These are phyloP conservation scores for Brassica juncea DNA, from an alignment of 345 rosid genomes.

Conservation along the genomic window DNA sequence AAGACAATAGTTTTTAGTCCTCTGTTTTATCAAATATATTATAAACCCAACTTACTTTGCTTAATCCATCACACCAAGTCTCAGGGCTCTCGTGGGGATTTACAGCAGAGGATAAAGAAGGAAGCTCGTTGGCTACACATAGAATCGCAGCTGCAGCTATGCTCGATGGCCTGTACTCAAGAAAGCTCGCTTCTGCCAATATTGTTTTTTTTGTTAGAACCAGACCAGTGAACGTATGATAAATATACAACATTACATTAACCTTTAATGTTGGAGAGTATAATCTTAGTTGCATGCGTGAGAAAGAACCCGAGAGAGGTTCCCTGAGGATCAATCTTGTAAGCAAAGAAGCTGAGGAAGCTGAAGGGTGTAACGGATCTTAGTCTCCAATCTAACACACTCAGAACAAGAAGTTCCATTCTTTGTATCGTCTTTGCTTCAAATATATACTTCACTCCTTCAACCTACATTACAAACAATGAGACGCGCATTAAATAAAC, in stretches of 20 bases:
- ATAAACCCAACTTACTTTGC: constrained; percentile 58
- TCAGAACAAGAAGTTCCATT: constrained; percentile 91
- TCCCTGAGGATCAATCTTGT: constrained; percentile 78
- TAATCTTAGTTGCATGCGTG: constrained; percentile 70
- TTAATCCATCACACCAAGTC: constrained; percentile 91
- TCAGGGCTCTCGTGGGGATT: constrained; percentile 78
- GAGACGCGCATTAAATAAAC: not conserved
- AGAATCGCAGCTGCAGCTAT: constrained; percentile 93
- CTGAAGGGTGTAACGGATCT: constrained; percentile 88
- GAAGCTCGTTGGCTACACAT: constrained; percentile 79
- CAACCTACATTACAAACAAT: constrained; percentile 47
- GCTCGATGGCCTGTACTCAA: constrained; percentile 86
- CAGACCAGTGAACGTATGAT: not conserved
- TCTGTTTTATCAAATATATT: not conserved
- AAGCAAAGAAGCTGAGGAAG: constrained; percentile 81
- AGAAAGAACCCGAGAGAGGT: constrained; percentile 57
- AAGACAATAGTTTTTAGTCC: not conserved
- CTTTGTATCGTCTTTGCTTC: constrained; percentile 82
- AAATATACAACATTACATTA: constrained; percentile 26
- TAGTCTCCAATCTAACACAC: constrained; percentile 87
- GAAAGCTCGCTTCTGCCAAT: constrained; percentile 78
- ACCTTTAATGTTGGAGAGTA: constrained; percentile 86
- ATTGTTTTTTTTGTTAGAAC: constrained; percentile 1
- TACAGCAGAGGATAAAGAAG: constrained; percentile 57
- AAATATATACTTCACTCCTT: constrained; percentile 70